Evolutionary conservation across 495 filamentous ascomycete genomes (phyloP), one percentile per base, ranked within the genome.

Genomic region (Penicillium herquei): DNA sequence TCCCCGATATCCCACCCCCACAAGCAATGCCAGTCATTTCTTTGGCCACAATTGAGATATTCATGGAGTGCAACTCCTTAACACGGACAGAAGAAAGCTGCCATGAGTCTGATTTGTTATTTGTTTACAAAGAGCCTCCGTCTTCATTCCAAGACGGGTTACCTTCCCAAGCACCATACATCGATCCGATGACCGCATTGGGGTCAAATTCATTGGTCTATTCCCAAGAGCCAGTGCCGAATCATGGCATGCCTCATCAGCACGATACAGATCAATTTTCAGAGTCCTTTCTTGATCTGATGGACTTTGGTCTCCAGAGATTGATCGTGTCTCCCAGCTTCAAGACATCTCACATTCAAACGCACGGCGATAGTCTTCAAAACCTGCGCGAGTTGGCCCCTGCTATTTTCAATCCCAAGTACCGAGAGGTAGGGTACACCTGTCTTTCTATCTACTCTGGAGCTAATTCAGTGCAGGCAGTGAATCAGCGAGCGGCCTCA

Each of bases 401-500:
- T 13, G 61, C 50, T 14, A 41, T 74, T 6, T 77, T 79, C 56
- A 73, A 64, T 39, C 55, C 44, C 14, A 52, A 61, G n/a, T 75
- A 77, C 49, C 62, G 56, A 34, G 63, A 75, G 42, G 76, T 78
- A 51, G 59, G 49, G n/a, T 10, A 31, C 1, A 11, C 0, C 1
- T 35, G 1, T 32, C 3, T 42, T 11, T 3, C 14, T 35, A 1
- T 9, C 7, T 16, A 7, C 3, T 53, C 34, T 21, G 16, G 12
- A 16, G 26, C 51, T 49, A 43, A 49, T 32, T 4, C 3, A 35
- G 26, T 26, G 18, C 43, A 57, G 78, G 70, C 71, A 16, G 69
- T 78, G 55, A 69, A 68, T 17, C 72, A 75, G 51, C 59, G 78
- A 43, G 67, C 66, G 6, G 53, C 54, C 2, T 62, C 76, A 7